phyloP scores from a whole-genome alignment of 495 filamentous ascomycete genomes.

The Oidiodendron maius region DNA sequence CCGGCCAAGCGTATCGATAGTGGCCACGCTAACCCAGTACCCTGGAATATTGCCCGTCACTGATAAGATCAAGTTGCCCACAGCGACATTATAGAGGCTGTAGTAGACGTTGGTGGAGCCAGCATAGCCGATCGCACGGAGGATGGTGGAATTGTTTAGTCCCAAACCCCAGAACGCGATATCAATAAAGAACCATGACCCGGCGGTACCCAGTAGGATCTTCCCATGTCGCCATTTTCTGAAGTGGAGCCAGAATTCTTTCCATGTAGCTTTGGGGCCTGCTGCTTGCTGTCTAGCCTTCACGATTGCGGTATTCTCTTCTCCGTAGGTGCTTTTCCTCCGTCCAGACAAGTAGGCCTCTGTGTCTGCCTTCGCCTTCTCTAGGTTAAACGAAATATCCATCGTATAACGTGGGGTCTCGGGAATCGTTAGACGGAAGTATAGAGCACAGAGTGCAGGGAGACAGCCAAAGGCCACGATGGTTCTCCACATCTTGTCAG shows the following conservation, averaged over 20 bases:
- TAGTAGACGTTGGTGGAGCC: slow-evolving; percentile 50
- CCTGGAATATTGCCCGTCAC: slow-evolving; percentile 68
- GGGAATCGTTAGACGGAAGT: slow-evolving; percentile 72
- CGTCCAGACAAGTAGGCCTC: slow-evolving; percentile 53
- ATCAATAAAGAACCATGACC: slow-evolving; percentile 73
- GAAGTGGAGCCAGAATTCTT: slow-evolving; percentile 59
- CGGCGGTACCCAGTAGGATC: slow-evolving; percentile 65
- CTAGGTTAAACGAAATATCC: slow-evolving; percentile 48
- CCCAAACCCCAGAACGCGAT: slow-evolving; percentile 47
- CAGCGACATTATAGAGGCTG: slow-evolving; percentile 59
- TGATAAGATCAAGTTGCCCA: slow-evolving; percentile 68
- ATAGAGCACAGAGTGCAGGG: slow-evolving; percentile 65
- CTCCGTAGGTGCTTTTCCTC: slow-evolving; percentile 52
- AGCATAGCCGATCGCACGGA: slow-evolving; percentile 60
- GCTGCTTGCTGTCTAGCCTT: slow-evolving; percentile 38
- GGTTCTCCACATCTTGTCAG: slow-evolving; percentile 69
- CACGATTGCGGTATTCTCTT: slow-evolving; percentile 47
- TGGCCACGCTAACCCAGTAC: slow-evolving; percentile 66
- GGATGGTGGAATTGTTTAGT: slow-evolving; percentile 50
- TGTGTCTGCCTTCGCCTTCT: slow-evolving; percentile 58
- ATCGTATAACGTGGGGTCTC: slow-evolving; percentile 68
- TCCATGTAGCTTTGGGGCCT: slow-evolving; percentile 53
- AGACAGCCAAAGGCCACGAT: slow-evolving; percentile 72
- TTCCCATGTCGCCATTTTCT: slow-evolving; percentile 57
- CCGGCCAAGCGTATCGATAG: slow-evolving; percentile 60